Evolutionary conservation across 164 flowering plant genomes (phyloP), one percentile per base, ranked within the genome.

Genomic region (Vitis vinifera): DNA sequence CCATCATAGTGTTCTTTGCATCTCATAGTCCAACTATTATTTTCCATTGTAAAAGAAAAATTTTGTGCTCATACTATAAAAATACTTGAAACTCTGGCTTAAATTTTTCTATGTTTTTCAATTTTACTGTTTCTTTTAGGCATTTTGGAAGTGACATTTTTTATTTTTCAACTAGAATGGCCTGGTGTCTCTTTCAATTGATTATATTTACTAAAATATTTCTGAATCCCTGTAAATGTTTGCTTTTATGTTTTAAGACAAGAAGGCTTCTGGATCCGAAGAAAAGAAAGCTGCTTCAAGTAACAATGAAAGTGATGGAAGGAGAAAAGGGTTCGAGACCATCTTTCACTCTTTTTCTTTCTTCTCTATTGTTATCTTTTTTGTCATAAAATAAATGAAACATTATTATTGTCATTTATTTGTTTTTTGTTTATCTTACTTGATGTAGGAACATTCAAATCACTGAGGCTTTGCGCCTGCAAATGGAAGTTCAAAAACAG

Each of bases 401-500:
- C 27, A 23, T 23, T 23, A 23, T 23, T 23, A 6, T 37, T 3
- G 44, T 37, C 7, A 6, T 37, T 37, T 37, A 37, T 37, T 4
- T 3, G 44, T 6, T 19, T 1, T 37, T 15, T 48, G 63, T 16
- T 53, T 9, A 8, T 27, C 15, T 48, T 57, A 3, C 13, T 62
- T 60, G 16, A 52, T 44, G 12, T 58, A 86, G 89, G 81, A 68
- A 65, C 75, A 51, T 69, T 30, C 81, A 85, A 66, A 66, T 86
- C 47, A 74, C 85, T 3, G 90, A 84, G 66, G 85, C 88, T 69
- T 70, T 86, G 19, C 84, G 85, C 48, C 71, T 86, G 80, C 90
- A 84, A 74, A 78, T 86, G 77, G 88, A 86, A 76, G 86, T 86
- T 61, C 90, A 86, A 69, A 86, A 81, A 74, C 89, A 88, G 67